Evolutionary conservation across 2,329 filamentous ascomycete species (phyloP).

Genomic region (Chrysosporium queenslandicum): DNA sequence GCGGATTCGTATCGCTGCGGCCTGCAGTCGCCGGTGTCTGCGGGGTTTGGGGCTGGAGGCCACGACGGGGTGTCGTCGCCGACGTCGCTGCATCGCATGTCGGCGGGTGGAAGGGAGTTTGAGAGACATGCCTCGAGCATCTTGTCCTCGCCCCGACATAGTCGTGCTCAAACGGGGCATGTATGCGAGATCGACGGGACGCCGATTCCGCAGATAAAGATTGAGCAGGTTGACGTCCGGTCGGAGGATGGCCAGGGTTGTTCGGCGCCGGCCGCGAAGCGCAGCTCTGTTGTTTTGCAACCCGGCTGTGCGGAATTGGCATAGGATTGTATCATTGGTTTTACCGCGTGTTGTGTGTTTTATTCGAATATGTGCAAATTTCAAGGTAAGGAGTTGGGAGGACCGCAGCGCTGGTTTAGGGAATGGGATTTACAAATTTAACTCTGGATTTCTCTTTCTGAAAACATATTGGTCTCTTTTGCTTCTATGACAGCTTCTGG

Average conservation of each 20-base stretch:
- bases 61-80: background rate
- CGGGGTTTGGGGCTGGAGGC: background rate
- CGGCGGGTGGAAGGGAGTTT: background rate
- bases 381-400: background rate
- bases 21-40: background rate
- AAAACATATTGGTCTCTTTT: too few relatives aligned
- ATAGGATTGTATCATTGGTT: background rate
- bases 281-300: background rate
- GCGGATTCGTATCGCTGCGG: slow-evolving; percentile 2
- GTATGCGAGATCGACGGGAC: slow-evolving; percentile 2
- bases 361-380: too few relatives aligned
- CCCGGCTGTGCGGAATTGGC: background rate
- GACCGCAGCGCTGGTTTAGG: too few relatives aligned
- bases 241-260: background rate
- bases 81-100: background rate
- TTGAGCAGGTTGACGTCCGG: background rate
- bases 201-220: background rate
- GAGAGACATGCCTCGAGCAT: background rate
- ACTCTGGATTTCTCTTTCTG: too few relatives aligned
- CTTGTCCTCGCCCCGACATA: background rate
- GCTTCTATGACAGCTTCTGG: too few relatives aligned
- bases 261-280: background rate
- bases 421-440: too few relatives aligned
- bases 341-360: too few relatives aligned
- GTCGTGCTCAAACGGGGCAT: background rate